phyloP scores from a whole-genome alignment of 768 basidiomycete species.

The Suillus plorans region DNA sequence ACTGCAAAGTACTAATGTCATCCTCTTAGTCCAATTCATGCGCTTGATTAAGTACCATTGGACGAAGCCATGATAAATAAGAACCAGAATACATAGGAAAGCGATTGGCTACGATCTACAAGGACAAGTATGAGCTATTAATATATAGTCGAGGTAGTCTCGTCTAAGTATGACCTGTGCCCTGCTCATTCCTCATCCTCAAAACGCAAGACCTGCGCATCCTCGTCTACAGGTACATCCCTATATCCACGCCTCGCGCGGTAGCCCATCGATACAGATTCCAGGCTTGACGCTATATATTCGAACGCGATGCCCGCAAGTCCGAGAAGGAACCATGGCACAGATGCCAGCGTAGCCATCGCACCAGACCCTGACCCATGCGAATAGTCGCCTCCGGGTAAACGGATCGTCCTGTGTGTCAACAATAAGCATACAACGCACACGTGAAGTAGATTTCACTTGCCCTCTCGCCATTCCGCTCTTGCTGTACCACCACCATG shows the following conservation, averaged over 20 bases:
- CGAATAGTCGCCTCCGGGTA: constrained; percentile 57
- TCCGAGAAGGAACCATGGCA: constrained; percentile 90
- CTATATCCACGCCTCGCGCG: constrained; percentile 66
- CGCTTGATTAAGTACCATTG: neutral
- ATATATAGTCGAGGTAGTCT: neutral
- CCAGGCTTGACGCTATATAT: constrained; percentile 52
- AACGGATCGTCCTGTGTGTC: constrained; percentile 63
- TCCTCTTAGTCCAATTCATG: neutral
- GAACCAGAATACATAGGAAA: neutral
- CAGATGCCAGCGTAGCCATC: constrained; percentile 75
- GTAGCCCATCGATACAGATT: constrained; percentile 37
- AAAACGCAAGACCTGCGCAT: constrained; percentile 82
- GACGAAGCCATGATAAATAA: neutral
- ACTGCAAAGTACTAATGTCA: neutral
- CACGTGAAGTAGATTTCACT: constrained; percentile 26
- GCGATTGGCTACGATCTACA: neutral
- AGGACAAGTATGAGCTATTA: neutral
- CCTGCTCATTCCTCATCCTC: constrained; percentile 68
- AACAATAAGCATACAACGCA: constrained; percentile 13
- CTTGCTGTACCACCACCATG: constrained; percentile 77
- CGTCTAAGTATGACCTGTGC: neutral
- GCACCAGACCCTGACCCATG: constrained; percentile 41
- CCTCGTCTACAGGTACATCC: constrained; percentile 80
- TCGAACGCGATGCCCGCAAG: constrained; percentile 72
- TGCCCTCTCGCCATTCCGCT: constrained; percentile 77